Base-by-base conservation (phyloP, 2,329 filamentous ascomycete species). In the Coccinonectria pachysandricola region DNA sequence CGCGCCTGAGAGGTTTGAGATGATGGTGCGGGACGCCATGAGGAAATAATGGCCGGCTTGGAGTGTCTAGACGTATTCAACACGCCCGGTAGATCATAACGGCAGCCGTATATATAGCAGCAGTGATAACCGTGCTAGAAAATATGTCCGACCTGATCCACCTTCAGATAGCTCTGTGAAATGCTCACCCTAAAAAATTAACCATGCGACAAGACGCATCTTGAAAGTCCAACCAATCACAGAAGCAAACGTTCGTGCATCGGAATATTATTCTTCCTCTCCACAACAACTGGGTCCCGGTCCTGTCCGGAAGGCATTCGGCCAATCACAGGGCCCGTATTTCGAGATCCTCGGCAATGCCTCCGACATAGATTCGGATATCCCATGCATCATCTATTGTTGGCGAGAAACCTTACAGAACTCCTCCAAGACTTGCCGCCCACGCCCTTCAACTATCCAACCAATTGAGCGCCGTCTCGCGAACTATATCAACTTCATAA, bases 311-410 rank as follows among this genome's bases (percentile, higher is more conserved):
- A 39, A 46, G 26, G 27, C 17, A 17, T 8, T 19, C 35, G 46
- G 32, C 64, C 64, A 68, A 68, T 68, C 52, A 60, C 30, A 42
- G 32, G 39, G 34, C 40, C 46, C 39, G 43, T 50, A 62, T 58
- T 66, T 62, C 50, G 37, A 54, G 50, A 57, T 59, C 61, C 64
- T 68, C 64, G 65, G 65, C 60, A 67, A 66, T 64, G 30, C 33
- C 28, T 39, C 35, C 39, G 35, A 36, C 39, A 40, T 39, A 27
- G 37, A 28, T 40, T 37, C 34, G 30, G 34, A 7, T n/a, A 37
- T 34, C 32, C 24, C 23, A 37, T 32, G 33, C 43, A 44, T 42
- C 43, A 46, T 45, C 40, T 38, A 27, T n/a, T 19, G 17, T 19
- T 7, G 17, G 10, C 7, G 17, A 19, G 17, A 19, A 23, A 20